Base-by-base conservation (phyloP, 306 rosid species). In the Medicago truncatula region DNA sequence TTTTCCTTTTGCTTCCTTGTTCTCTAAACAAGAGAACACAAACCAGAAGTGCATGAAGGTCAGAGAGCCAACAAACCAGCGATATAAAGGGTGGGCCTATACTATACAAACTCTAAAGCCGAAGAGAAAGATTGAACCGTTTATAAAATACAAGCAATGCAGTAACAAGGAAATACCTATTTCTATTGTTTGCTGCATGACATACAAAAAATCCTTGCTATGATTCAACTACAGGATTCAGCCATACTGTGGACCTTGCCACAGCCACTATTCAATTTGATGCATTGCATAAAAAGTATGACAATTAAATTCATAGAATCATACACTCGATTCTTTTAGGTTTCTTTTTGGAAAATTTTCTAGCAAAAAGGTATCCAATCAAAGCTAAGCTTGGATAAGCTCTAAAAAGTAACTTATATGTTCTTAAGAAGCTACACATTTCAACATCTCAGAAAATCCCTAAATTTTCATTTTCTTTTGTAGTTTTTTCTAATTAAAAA, bases 81-180 rank as follows among this genome's bases (percentile, higher is more conserved):
- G 52, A 46, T 46, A 13, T 16, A 46, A 46, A 46, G 52, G 7
- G 7, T 46, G 15, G 52, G 4, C 52, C 52, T 46, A 7, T 12
- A 46, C 52, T 46, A 7, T 12, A 46, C 52, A 15, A 46, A 13
- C 16, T 4, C 16, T 46, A 46, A 12, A 3, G 15, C 52, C 1
- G n/a, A 12, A 46, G 5, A 16, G 77, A 7, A 73, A 58, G 59
- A 9, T 8, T 23, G 57, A 73, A 20, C 44, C 44, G 50, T 31
- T 25, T 61, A 34, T 34, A 34, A 34, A 34, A 34, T 34, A 43
- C 18, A 44, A 44, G 60, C 36, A 46, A 60, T 12, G 17, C 6
- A 21, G 28, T 20, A 64, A 63, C 56, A 75, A 64, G 56, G 72
- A 75, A 64, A 64, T 23, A 40, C 73, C 57, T 50, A 38, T 3